Evolutionary conservation across 805 yeast species (phyloP), one percentile per base, ranked within the genome.

Genomic region (Candida xyloterini): DNA sequence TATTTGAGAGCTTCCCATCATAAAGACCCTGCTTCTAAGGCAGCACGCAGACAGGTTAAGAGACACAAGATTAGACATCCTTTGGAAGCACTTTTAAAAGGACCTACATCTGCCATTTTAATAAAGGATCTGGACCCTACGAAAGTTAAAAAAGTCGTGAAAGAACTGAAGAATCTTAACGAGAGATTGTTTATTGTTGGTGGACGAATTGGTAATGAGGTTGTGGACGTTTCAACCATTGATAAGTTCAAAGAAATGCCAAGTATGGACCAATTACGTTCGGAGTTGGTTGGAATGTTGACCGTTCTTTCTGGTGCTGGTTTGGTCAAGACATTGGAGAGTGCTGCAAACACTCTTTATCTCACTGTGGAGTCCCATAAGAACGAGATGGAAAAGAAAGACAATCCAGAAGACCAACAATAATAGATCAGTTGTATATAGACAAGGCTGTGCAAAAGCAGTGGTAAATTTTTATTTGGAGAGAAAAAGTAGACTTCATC

Each of bases 251-350:
- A 87, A 67, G 78, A 74, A 26, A 73, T 93, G 56, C 93, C 95
- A 30, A 64, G 79, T 4, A 69, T 81, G 56, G 78, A 75, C 30
- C 79, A 81, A 50, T 67, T 91, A 51, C 93, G 86, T 42, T 78
- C 84, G 8, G 85, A 90, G 71, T 75, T 93, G 51, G 82, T 84
- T 10, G 95, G 95, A 9, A 70, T 87, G 40, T 76, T 91, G 56
- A 81, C 90, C n/a, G 66, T 84, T 41, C 70, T 86, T 48, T 86
- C 95, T 42, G 98, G 97, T 56, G 90, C 87, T 31, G 95, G 95
- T 9, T 73, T 91, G 58, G 95, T 84, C 10, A 77, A 76, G 65
- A 86, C 96, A 13, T 73, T 91, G 57, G 82, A 84, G 64, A 60
- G 83, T 14, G 69, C 86, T n/a, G 65, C 85, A 11, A 78, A 78